Evolutionary conservation across 2,329 filamentous ascomycete species (phyloP).

Genomic region (Trichophyton schoenleinii): DNA sequence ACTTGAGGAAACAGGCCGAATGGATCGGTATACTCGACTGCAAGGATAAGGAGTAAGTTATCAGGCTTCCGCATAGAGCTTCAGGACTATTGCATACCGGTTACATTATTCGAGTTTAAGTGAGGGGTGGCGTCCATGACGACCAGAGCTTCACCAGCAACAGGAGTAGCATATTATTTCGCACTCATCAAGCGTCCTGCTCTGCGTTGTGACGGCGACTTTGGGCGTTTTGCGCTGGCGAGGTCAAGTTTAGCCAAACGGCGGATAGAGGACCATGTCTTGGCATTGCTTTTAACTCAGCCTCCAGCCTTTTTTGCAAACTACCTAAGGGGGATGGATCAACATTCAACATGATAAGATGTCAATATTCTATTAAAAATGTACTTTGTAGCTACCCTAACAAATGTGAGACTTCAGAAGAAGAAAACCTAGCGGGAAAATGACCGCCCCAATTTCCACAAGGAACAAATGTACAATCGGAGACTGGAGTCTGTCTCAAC

Average conservation of each 20-base stretch:
- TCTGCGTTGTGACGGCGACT: background rate
- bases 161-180: background rate
- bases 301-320: background rate
- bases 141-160: slow-evolving; percentile 17
- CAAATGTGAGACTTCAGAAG: background rate
- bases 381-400: background rate
- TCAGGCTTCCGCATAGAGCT: slow-evolving; percentile 3
- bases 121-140: slow-evolving; percentile 31
- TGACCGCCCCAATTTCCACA: background rate
- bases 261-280: background rate
- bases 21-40: slow-evolving; percentile 94
- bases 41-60: slow-evolving; percentile 5
- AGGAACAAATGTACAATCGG: background rate
- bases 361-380: background rate
- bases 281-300: background rate
- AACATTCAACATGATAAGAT: background rate
- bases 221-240: background rate
- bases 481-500: slow-evolving; percentile 9
- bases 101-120: slow-evolving; percentile 59
- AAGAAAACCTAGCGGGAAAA: background rate
- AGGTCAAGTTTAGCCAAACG: background rate
- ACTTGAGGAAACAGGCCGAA: slow-evolving; percentile 75
- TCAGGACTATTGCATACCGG: slow-evolving; percentile 39
- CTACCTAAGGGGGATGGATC: background rate
- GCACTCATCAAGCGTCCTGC: background rate